Base-by-base conservation (phyloP, 352 stramenopile species). In the Pythium graminicola region DNA sequence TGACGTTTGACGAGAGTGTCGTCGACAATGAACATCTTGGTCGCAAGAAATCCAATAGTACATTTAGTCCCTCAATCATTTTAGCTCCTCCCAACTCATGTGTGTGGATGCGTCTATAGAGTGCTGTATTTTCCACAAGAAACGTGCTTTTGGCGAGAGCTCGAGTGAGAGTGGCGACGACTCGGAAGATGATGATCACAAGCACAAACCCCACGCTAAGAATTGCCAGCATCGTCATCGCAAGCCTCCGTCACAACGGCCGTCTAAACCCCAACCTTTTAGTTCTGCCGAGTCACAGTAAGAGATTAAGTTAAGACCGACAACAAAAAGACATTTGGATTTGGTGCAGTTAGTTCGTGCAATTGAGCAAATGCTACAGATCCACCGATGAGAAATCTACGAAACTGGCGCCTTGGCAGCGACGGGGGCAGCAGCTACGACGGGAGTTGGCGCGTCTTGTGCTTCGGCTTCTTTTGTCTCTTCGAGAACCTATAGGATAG, bases 61-160 rank as follows among this genome's bases (percentile, higher is more conserved):
- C 43, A 54, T 57, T 4, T 38, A 4, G 22, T 22, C 4, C 13
- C 5, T 40, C 23, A 28, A 6, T 44, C 41, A 6, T 36, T 14
- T 49, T 2, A 2, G 42, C 36, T 1, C 36, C 2, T 8, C 24
- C 14, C 23, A 23, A 2, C 3, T 6, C 16, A 16, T 14, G 7
- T 38, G 11, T 6, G 1, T 55, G 22, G 63, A 41, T 16, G 19
- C 32, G 11, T 38, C 32, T 44, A 6, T 47, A 94, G 83, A 90
- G 57, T 97, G 89, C 72, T 97, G 89, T 62, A 86, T 97, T 38
- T 97, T 96, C 65, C 87, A 97, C 80, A 97, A 96, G 71, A 91
- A 88, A 53, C 76, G 84, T 40, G 70, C 84, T 40, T 97, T 96
- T 56, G 87, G 83, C 17, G 87, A 95, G 65, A 96, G 85, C 66